Evolutionary conservation across 306 rosid species (phyloP).

Genomic region (Prunus salicina): DNA sequence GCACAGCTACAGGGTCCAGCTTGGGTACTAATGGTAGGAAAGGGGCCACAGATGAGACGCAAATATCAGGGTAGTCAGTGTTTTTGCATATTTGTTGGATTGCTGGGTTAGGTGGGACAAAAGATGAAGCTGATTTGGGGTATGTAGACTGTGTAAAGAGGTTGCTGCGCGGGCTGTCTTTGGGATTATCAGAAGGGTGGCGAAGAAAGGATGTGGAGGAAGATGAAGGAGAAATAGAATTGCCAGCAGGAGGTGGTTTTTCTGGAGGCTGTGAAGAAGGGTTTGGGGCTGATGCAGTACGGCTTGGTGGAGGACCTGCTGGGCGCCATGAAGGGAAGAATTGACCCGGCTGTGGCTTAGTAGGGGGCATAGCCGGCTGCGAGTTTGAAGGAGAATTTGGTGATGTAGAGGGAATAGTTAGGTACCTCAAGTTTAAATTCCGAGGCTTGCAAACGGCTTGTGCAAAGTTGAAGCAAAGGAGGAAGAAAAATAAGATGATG

Average conservation of each 20-base stretch:
- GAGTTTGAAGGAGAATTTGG: slow-evolving; percentile 2
- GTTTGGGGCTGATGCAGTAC: not conserved
- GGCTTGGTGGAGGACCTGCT: not conserved
- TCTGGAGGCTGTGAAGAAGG: slow-evolving; percentile 2
- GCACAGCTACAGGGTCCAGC: not conserved
- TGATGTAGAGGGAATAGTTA: not conserved
- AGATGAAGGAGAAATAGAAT: not conserved
- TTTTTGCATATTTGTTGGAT: slow-evolving; percentile 18
- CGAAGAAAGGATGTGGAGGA: not conserved
- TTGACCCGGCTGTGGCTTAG: not conserved
- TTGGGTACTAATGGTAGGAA: slow-evolving; percentile 4
- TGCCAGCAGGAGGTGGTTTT: not conserved
- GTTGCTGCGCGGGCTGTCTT: not conserved
- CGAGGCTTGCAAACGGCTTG: slow-evolving; percentile 6
- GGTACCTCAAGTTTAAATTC: not conserved
- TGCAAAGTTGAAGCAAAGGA: slow-evolving; percentile 5
- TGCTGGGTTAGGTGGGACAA: not conserved
- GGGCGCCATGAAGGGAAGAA: not conserved
- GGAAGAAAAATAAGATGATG: not conserved
- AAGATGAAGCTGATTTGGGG: not conserved
- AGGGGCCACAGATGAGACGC: slow-evolving; percentile 23
- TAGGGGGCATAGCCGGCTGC: not conserved
- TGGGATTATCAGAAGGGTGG: not conserved
- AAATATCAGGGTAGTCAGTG: slow-evolving; percentile 27
- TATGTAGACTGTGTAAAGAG: not conserved